Evolutionary conservation across 495 filamentous ascomycete genomes (phyloP), one percentile per base, ranked within the genome.

Genomic region (Penicillium egyptiacum): DNA sequence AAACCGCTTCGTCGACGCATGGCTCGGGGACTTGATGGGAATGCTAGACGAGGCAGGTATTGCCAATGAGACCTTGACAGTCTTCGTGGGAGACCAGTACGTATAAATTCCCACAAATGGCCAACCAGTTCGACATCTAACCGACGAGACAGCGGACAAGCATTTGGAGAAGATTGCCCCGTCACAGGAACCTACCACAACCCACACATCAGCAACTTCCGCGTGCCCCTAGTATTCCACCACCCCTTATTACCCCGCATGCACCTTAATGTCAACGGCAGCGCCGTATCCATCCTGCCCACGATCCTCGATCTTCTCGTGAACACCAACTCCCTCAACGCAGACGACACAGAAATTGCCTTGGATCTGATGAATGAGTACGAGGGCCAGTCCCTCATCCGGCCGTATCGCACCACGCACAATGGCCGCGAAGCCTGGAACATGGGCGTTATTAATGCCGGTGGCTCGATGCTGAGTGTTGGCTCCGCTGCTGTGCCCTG

Each of bases 271-370:
- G 71, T 71, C 26, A 76, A 76, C 54, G 70, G 70, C 22, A 76
- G 75, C 2, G 70, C 76, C 9, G 57, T 76, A 44, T 66, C 72
- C 20, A 79, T 79, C 50, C 55, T 79, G 30, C 76, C 77, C 0
- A 79, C 76, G 12, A 71, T 79, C 49, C 70, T 79, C n/a, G 77
- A 79, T 50, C 66, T 79, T n/a, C 64, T 79, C 16, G 53, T 76
- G 7, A 65, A 74, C 45, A 74, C 72, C 31, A 33, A 62, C 35
- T 79, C 77, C 14, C 66, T 79, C 28, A 67, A 70, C 57, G 48
- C 64, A 12, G 4, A 51, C 6, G 68, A 70, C 54, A 64, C 57
- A 4, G 52, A 65, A 17, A 70, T 70, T 25, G 70, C 75, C 23
- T 60, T 59, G 8, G 67, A 74, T 25, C 56, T 79, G 2, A 66